Percentiles rank a stretch among this genome's conserved stretches.
These are phyloP conservation scores for Sherardia arvensis DNA, from an alignment of 257 asterid genomes.

Conservation along the genomic window DNA sequence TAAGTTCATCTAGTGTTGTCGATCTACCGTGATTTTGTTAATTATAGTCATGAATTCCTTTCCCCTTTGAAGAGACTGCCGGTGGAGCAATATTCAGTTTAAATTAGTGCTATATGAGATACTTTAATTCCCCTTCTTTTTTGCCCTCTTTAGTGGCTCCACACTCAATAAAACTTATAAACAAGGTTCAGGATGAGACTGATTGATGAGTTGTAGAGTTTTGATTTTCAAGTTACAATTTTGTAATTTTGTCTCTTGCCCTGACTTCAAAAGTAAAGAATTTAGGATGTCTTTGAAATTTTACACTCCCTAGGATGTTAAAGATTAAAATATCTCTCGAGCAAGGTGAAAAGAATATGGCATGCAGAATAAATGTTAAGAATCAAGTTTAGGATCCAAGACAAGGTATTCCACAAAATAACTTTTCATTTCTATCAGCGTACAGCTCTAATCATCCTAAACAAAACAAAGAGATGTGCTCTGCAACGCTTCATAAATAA, in stretches of 20 bases:
- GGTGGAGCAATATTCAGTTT: not conserved
- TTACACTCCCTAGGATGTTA: not conserved
- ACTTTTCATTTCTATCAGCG: not conserved
- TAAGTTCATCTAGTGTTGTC: not conserved
- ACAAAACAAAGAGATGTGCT: slow-evolving; percentile 16
- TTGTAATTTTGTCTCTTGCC: not conserved
- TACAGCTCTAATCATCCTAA: too few species aligned
- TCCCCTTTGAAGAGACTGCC: not conserved
- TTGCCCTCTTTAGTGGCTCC: not conserved
- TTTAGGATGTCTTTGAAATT: too few species aligned
- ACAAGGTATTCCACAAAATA: not conserved
- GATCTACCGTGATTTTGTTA: not conserved
- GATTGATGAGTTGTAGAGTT: not conserved
- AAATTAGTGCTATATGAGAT: not conserved
- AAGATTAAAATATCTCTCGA: too few species aligned
- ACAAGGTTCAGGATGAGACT: not conserved
- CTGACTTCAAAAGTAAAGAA: not conserved
- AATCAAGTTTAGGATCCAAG: not conserved
- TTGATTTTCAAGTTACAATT: not conserved
- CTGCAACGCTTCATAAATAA: slow-evolving; percentile 36
- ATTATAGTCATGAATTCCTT: not conserved
- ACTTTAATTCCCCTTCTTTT: too few species aligned
- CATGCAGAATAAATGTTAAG: too few species aligned
- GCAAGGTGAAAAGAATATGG: too few species aligned
- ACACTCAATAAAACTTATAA: not conserved